phyloP scores from a whole-genome alignment of 805 yeast species.

The Ogataea ganodermae region DNA sequence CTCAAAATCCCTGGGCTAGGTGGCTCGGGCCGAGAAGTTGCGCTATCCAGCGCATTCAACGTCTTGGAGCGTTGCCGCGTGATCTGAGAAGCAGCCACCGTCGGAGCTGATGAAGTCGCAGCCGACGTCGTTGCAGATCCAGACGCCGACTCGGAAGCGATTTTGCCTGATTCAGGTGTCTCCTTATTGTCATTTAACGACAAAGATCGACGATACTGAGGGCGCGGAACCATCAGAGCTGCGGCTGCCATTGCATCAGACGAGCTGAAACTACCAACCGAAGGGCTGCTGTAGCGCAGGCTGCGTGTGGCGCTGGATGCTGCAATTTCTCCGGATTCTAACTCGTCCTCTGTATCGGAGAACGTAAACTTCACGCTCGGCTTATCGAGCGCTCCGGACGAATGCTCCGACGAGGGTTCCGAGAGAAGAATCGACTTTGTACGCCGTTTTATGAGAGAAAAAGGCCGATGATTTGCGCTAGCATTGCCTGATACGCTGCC shows the following conservation, averaged over 20 bases:
- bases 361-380: constrained; percentile 13
- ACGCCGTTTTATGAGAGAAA: constrained; percentile 14
- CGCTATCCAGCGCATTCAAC: constrained; percentile 29
- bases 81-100: constrained; percentile 8
- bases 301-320: not conserved
- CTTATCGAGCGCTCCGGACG: constrained; percentile 7
- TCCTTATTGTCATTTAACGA: constrained; percentile 23
- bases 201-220: constrained; percentile 21
- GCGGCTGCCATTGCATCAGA: not conserved
- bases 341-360: constrained; percentile 14
- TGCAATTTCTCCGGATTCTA: not conserved
- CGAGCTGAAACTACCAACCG: not conserved
- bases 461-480: constrained; percentile 14
- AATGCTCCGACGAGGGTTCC: constrained; percentile 12
- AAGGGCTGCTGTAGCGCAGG: not conserved
- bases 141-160: not conserved
- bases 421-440: constrained; percentile 21
- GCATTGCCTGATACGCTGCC: constrained; percentile 11
- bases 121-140: not conserved
- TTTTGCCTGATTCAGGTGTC: constrained; percentile 4
- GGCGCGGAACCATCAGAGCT: constrained; percentile 11
- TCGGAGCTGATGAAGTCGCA: not conserved
- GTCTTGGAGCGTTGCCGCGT: constrained; percentile 37
- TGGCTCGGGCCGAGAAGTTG: constrained; percentile 9
- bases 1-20: constrained; percentile 29